A percentile compares a stretch with the other conserved stretches of the same genome.
phyloP scores from a whole-genome alignment of 2,329 filamentous ascomycete genomes.

The Aspergillus fructus region DNA sequence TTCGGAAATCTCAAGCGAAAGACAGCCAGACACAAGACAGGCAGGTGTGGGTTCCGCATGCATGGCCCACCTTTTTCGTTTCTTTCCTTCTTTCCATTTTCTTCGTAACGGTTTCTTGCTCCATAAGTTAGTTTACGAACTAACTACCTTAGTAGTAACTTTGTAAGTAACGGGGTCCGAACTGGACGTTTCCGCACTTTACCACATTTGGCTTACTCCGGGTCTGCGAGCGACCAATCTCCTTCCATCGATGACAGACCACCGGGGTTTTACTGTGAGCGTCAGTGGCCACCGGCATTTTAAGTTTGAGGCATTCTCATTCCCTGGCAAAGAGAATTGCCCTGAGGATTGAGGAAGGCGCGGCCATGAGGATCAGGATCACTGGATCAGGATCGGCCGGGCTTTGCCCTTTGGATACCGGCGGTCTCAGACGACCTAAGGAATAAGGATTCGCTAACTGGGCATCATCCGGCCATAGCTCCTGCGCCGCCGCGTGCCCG shows the following conservation, averaged over 20 bases:
- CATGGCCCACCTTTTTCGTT: too few relatives aligned
- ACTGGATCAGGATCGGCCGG: too few relatives aligned
- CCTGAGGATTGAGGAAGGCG: background rate
- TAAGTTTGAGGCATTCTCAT: too few relatives aligned
- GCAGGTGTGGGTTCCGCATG: too few relatives aligned
- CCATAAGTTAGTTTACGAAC: background rate
- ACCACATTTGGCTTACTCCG: background rate
- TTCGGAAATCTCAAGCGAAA: conserved; percentile 5
- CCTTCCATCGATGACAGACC: too few relatives aligned
- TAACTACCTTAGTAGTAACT: too few relatives aligned
- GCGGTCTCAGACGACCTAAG: background rate
- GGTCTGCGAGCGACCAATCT: too few relatives aligned
- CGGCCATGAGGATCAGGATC: background rate
- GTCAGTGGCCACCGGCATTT: too few relatives aligned
- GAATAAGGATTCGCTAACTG: background rate
- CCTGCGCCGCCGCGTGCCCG: background rate
- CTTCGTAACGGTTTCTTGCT: too few relatives aligned
- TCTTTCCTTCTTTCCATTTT: too few relatives aligned
- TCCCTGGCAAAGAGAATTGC: background rate
- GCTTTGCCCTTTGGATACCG: too few relatives aligned
- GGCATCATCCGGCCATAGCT: conserved; percentile 33
- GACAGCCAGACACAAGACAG: background rate
- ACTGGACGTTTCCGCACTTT: background rate
- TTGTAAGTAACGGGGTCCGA: background rate
- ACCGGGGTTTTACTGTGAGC: too few relatives aligned